These are phyloP conservation scores for Athelia sp. DNA, from an alignment of 1,284 basidiomycete species.

Conservation along the genomic window DNA sequence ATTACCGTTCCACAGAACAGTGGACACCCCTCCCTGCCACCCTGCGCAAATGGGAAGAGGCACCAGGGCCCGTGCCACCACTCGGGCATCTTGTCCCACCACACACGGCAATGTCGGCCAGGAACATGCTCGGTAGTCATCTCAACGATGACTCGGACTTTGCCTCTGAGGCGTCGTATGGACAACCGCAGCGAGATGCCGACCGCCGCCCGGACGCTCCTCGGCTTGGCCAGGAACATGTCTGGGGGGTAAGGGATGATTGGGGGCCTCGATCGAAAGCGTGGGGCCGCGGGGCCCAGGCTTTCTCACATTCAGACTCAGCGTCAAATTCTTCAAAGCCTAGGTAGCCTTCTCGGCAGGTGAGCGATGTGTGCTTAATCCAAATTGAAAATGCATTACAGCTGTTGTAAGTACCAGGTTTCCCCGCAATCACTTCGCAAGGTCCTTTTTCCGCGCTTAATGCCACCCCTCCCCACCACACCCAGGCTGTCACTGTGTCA, in stretches of 20 bases:
- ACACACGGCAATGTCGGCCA: neutral
- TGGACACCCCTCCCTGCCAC: slow-evolving; percentile 40
- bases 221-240: slow-evolving; percentile 6
- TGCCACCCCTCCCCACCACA: too few relatives aligned
- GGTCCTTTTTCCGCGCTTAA: too few relatives aligned
- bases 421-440: too few relatives aligned
- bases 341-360: neutral
- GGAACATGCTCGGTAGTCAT: neutral
- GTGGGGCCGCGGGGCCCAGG: too few relatives aligned
- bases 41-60: slow-evolving; percentile 34
- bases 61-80: neutral
- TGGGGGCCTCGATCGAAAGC: neutral
- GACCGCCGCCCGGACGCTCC: slow-evolving; percentile 6
- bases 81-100: neutral
- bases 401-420: too few relatives aligned
- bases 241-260: slow-evolving; percentile 9
- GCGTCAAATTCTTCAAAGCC: neutral
- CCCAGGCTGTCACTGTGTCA: too few relatives aligned
- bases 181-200: neutral
- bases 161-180: neutral
- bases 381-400: too few relatives aligned
- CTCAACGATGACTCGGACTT: slow-evolving; percentile 2
- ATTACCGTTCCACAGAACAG: slow-evolving; percentile 37
- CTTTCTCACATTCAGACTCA: too few relatives aligned
- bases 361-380: too few relatives aligned